Percentiles rank a stretch among this genome's conserved stretches.
Evolutionary conservation across 2,329 filamentous ascomycete species (phyloP).

Genomic region (Botryotinia calthae): DNA sequence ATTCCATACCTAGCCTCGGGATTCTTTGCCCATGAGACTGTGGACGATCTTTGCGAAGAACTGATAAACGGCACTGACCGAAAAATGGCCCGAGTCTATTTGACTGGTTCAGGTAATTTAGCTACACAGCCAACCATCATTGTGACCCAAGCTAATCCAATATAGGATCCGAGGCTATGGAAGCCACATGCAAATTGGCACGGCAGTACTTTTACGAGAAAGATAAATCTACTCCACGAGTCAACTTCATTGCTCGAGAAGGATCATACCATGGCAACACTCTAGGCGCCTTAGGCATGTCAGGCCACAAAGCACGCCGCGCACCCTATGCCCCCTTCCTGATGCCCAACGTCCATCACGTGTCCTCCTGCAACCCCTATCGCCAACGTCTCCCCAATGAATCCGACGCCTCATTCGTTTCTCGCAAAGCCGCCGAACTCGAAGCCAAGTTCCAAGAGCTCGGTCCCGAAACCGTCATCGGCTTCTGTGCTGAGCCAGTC

Average conservation of each 20-base stretch:
- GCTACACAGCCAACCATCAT: background rate
- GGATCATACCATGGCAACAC: constrained; percentile 71
- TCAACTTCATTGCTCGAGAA: constrained; percentile 61
- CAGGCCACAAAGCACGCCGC: constrained; percentile 59
- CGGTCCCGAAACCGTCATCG: constrained; percentile 61
- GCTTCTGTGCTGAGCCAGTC: constrained; percentile 62
- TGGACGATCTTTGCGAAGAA: constrained; percentile 47
- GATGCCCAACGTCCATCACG: constrained; percentile 50
- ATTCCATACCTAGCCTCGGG: constrained; percentile 58
- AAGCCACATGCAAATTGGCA: constrained; percentile 65
- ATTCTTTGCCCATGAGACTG: constrained; percentile 54
- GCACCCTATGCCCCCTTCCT: constrained; percentile 57
- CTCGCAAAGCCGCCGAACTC: constrained; percentile 57
- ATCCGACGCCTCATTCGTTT: constrained; percentile 54
- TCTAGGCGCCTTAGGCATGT: constrained; percentile 57
- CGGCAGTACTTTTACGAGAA: constrained; percentile 64
- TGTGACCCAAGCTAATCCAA: constrained; percentile 19
- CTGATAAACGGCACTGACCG: constrained; percentile 43
- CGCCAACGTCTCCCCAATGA: constrained; percentile 52
- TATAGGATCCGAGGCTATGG: constrained; percentile 64
- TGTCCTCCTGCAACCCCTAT: constrained; percentile 65
- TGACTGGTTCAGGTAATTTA: constrained; percentile 54
- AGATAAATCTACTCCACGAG: constrained; percentile 44
- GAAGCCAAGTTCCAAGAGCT: constrained; percentile 59
- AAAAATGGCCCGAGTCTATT: constrained; percentile 53